Percentiles rank a stretch among this genome's conserved stretches.
phyloP scores from a whole-genome alignment of 768 basidiomycete genomes.

The Suillus subaureus region DNA sequence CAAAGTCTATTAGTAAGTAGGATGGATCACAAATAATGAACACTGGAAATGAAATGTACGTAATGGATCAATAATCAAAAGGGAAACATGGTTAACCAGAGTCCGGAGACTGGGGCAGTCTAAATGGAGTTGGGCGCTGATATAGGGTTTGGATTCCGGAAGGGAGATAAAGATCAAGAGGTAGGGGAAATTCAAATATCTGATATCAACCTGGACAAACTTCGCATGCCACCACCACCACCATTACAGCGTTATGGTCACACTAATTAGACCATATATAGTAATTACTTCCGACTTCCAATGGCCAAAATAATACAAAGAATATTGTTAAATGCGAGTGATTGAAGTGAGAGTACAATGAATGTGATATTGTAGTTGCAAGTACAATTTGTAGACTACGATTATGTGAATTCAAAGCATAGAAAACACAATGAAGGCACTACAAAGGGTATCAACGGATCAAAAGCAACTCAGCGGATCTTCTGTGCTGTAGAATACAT shows the following conservation, averaged over 20 bases:
- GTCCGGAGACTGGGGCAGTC: too few species aligned
- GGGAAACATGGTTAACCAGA: too few species aligned
- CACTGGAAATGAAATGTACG: too few species aligned
- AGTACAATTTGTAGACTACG: neutral
- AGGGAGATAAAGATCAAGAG: too few species aligned
- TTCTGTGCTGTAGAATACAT: too few species aligned
- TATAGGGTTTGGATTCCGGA: too few species aligned
- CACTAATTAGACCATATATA: neutral
- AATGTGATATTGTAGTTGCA: neutral
- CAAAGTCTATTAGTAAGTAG: too few species aligned
- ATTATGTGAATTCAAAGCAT: neutral
- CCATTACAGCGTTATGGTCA: neutral
- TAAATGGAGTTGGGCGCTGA: too few species aligned
- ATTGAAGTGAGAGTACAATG: neutral
- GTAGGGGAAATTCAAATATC: neutral
- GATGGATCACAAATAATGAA: too few species aligned
- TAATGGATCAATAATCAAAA: too few species aligned
- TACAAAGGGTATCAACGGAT: neutral
- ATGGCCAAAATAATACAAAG: neutral
- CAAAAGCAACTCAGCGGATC: neutral
- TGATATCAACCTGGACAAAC: neutral
- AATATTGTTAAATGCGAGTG: neutral
- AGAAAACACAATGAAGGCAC: neutral
- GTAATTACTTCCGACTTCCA: neutral
- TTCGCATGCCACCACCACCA: neutral